Conservation (phyloP, 495 filamentous ascomycete genomes). For the Mytilinidion resinicola region DNA sequence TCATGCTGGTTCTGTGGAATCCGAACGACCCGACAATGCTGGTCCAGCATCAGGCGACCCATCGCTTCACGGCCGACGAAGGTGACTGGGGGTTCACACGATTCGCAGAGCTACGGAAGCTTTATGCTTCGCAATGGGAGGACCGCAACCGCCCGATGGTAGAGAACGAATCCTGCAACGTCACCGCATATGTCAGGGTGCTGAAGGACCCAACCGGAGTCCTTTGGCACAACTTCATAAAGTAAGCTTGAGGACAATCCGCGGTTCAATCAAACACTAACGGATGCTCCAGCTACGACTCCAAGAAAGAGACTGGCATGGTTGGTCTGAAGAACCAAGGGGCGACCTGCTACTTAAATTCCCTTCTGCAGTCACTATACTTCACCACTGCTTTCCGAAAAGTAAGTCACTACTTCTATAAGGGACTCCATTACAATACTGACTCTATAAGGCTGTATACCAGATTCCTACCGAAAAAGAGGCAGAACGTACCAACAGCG, state of each 20-base stretch:
- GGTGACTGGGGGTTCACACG: constrained; percentile 98
- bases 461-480: constrained; percentile 88
- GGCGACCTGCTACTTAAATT: constrained; percentile 97
- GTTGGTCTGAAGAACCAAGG: constrained; percentile 97
- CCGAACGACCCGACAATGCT: constrained; percentile 77
- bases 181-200: constrained; percentile 89
- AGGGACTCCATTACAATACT: background rate
- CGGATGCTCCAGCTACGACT: constrained; percentile 67
- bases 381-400: constrained; percentile 97
- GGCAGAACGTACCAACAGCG: constrained; percentile 74
- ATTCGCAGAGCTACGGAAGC: constrained; percentile 75
- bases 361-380: constrained; percentile 89
- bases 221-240: constrained; percentile 97
- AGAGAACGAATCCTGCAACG: constrained; percentile 76
- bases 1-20: constrained; percentile 90
- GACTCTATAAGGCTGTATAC: constrained; percentile 69
- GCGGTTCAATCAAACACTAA: too few relatives aligned
- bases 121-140: constrained; percentile 70
- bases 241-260: constrained; percentile 43
- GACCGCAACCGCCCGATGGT: constrained; percentile 66
- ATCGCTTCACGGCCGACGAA: constrained; percentile 91
- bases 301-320: constrained; percentile 96
- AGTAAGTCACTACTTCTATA: constrained; percentile 42
- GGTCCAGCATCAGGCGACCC: constrained; percentile 63
- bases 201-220: constrained; percentile 97